Base-by-base conservation (phyloP, 108 stramenopile species). In the Skeletonema grethae region DNA sequence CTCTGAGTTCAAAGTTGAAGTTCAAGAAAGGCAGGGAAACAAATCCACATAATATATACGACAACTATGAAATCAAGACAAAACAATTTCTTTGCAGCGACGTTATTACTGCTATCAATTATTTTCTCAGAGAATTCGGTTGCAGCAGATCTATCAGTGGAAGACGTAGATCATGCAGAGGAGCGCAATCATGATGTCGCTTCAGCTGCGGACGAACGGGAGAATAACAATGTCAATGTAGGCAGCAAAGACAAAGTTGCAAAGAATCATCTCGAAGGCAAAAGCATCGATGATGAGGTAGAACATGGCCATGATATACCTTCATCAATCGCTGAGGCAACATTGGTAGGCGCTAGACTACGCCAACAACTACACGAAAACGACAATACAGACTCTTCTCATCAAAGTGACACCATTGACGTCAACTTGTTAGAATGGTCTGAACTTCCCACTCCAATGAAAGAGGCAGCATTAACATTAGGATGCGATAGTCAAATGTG, bases 321-420 rank as follows among this genome's bases (percentile, higher is more conserved):
- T 45, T 22, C 60, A 61, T 48, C 60, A 43, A 48, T 61, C 2
- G 60, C 60, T 13, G 39, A 61, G 39, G 43, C 60, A 4, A 61
- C 60, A 43, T 41, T 48, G 60, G 60, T 48, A n/a, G 45, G 60
- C 6, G 29, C 60, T 2, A 48, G 39, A 61, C 9, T 53, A 53
- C 50, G 50, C 7, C 50, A 53, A 22, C 20, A 53, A 53, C 20
- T 9, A 48, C 46, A 18, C 9, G 50, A 22, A 22, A n/a, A 22
- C 22, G 50, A 53, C 22, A 53, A 24, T 5, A 53, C 4, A 20
- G 18, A 53, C 22, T 9, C 50, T 53, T 53, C 50, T 53, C 20
- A 53, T 53, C 20, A 1, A 53, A 20, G 7, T 8, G 22, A 53
- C 15, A n/a, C 8, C 50, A 53, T 53, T 53, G 50, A 53, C 50